Evolutionary conservation across 192 early-diverging fungal genomes (phyloP).

Genomic region (Podila epigama): DNA sequence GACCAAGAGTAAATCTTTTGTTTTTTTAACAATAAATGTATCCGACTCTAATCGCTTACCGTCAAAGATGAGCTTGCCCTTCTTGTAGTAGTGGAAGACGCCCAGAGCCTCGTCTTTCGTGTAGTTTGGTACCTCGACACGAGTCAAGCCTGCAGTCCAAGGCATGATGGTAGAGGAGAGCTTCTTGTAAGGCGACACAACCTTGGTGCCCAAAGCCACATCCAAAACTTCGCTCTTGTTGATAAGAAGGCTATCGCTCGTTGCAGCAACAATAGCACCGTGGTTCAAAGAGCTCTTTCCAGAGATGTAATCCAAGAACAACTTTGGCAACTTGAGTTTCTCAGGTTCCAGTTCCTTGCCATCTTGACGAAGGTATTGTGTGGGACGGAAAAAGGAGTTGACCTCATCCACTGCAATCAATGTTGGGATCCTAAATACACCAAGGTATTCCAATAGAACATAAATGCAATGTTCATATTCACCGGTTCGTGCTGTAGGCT

Average conservation of each 20-base stretch:
- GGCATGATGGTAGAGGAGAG: conserved; percentile 24
- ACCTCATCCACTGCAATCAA: conserved; percentile 61
- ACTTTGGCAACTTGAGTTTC: conserved; percentile 50
- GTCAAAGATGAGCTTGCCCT: conserved; percentile 42
- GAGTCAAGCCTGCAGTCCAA: conserved; percentile 46
- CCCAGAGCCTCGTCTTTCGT: conserved; percentile 52
- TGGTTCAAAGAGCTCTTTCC: conserved; percentile 51
- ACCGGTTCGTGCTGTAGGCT: too few relatives aligned
- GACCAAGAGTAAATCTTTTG: conserved; percentile 17
- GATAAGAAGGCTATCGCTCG: conserved; percentile 24
- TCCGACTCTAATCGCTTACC: conserved; percentile 16
- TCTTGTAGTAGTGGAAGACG: conserved; percentile 57
- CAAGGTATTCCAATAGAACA: too few relatives aligned
- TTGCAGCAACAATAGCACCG: conserved; percentile 54
- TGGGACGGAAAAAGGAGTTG: conserved; percentile 56
- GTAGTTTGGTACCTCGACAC: conserved; percentile 49
- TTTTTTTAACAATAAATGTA: too few relatives aligned
- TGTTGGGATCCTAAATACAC: conserved; percentile 56
- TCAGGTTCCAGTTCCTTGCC: conserved; percentile 49
- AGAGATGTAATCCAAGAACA: conserved; percentile 58
- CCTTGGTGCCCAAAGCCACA: conserved; percentile 39
- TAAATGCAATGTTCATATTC: too few relatives aligned
- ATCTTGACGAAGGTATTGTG: conserved; percentile 52
- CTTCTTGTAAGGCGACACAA: conserved; percentile 45
- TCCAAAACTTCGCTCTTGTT: conserved; percentile 53